Percentiles rank a stretch among this genome's conserved stretches.
Conservation (phyloP, 345 rosid species). For the Syzygium jambos region DNA sequence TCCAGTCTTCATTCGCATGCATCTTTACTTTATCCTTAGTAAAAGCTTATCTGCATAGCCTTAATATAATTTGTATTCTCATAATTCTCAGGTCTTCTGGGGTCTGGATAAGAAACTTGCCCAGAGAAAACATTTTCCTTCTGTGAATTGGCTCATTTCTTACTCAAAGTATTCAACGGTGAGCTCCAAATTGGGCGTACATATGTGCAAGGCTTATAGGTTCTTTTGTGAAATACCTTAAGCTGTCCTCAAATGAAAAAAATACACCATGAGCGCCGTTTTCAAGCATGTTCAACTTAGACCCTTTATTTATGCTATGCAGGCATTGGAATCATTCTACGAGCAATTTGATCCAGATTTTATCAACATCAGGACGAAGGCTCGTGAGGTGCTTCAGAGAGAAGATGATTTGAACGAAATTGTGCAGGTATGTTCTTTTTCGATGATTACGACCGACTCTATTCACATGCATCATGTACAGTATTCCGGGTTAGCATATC, state of each 20-base stretch:
- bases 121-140: slow-evolving; percentile 99
- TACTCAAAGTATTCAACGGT: slow-evolving; percentile 96
- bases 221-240: neutral
- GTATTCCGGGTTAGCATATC: neutral
- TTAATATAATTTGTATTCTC: neutral
- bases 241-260: neutral
- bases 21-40: neutral
- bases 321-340: slow-evolving; percentile 98
- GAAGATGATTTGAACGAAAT: slow-evolving; percentile 99
- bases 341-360: slow-evolving; percentile 97
- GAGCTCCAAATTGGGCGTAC: slow-evolving; percentile 14
- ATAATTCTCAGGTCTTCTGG: slow-evolving; percentile 87
- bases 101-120: slow-evolving; percentile 99
- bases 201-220: neutral
- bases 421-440: slow-evolving; percentile 61
- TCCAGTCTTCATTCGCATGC: neutral
- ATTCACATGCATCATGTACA: neutral
- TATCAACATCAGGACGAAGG: slow-evolving; percentile 97
- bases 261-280: neutral
- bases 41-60: neutral
- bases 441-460: neutral
- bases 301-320: neutral
- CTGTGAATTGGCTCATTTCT: slow-evolving; percentile 98
- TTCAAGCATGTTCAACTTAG: neutral
- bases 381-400: slow-evolving; percentile 98